A percentile compares a stretch with the other conserved stretches of the same genome.
phyloP scores from a whole-genome alignment of 495 filamentous ascomycete genomes.

The Tetracladium marchalianum region DNA sequence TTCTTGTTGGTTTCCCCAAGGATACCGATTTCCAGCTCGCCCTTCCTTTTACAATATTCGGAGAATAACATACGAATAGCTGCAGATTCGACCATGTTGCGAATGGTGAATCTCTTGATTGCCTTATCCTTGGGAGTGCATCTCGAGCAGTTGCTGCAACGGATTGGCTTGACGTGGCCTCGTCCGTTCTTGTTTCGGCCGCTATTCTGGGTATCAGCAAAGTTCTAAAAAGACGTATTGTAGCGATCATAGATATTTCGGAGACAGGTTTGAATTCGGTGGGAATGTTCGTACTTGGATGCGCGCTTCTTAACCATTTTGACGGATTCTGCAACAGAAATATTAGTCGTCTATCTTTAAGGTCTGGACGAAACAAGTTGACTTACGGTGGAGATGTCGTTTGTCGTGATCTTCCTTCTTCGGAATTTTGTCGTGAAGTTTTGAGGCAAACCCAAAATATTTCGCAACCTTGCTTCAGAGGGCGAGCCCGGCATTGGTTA shows the following conservation, averaged over 20 bases:
- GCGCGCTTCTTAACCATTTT: constrained; percentile 99
- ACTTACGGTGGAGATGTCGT: no score
- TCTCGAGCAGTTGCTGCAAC: constrained; percentile 99
- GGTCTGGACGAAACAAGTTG: not conserved
- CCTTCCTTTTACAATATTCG: not conserved
- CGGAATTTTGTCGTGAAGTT: constrained; percentile 5
- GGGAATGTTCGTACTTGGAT: constrained; percentile 65
- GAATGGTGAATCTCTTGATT: constrained; percentile 99
- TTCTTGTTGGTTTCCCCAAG: not conserved
- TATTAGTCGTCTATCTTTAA: not conserved
- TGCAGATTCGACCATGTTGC: constrained; percentile 99
- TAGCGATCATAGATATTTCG: not conserved
- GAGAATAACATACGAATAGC: constrained; percentile 81
- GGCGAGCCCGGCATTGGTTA: constrained; percentile 4
- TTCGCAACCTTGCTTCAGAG: constrained; percentile 1
- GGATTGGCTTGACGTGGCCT: constrained; percentile 96
- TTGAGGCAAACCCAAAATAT: not conserved
- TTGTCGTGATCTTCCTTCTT: not conserved
- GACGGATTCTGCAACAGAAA: constrained; percentile 40
- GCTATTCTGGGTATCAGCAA: constrained; percentile 30
- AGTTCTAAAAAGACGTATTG: constrained; percentile 6
- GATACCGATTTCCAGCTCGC: not conserved
- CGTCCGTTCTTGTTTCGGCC: constrained; percentile 99
- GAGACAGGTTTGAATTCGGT: not conserved
- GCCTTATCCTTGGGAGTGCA: constrained; percentile 99